Percentiles rank a stretch among this genome's conserved stretches.
phyloP scores from a whole-genome alignment of 371 early-diverging fungal genomes.

The Fennellomyces sp. region DNA sequence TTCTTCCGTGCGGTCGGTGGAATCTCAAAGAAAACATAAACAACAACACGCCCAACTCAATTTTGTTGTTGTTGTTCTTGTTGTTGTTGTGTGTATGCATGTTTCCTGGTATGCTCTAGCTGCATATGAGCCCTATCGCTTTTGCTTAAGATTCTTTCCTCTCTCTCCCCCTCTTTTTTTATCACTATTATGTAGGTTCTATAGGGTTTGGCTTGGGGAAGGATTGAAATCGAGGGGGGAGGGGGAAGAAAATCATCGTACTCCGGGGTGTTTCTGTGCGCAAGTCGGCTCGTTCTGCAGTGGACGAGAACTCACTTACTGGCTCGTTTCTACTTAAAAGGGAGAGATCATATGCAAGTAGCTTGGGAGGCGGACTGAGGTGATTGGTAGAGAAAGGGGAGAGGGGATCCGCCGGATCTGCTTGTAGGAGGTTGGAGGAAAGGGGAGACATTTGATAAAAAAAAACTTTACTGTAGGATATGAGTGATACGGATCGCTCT shows the following conservation, averaged over 20 bases:
- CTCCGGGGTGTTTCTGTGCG: conserved; percentile 5
- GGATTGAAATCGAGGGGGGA: not conserved
- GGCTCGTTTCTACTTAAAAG: conserved; percentile 5
- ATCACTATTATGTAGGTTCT: not conserved
- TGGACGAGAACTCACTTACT: not conserved
- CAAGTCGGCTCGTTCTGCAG: not conserved
- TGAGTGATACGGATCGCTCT: not conserved
- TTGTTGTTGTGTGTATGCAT: not conserved
- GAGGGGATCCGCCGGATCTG: conserved; percentile 1
- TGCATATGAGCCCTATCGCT: not conserved
- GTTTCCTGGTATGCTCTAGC: not conserved
- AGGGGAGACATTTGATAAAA: not conserved
- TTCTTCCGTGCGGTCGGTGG: conserved; percentile 3
- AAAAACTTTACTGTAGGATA: not conserved
- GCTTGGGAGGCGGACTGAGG: not conserved
- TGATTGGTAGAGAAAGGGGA: not conserved
- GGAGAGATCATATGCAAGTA: conserved; percentile 1
- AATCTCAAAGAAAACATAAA: conserved; percentile 1
- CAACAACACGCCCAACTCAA: not conserved
- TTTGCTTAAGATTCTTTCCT: no score
- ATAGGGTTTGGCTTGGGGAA: not conserved
- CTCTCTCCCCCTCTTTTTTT: not conserved
- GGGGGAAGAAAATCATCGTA: not conserved
- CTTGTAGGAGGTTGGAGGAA: not conserved
- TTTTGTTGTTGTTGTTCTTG: not conserved